Conservation (phyloP, 2,329 filamentous ascomycete genomes). For the Pestalotiopsis sp. region DNA sequence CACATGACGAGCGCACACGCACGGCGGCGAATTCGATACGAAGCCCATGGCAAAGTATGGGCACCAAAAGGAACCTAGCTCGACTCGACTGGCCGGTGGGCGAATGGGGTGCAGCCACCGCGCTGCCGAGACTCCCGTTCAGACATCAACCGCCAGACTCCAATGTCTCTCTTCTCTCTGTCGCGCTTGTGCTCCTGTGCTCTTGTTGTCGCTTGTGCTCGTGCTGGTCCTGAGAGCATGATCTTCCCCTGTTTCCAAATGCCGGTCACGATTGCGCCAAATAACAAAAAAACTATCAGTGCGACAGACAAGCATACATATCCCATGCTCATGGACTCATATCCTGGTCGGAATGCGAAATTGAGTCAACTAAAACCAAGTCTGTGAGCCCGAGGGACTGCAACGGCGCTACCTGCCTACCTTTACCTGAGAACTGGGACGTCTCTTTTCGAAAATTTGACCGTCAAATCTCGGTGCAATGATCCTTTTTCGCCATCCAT, state of each 20-base stretch:
- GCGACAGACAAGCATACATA: not conserved
- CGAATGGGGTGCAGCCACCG: not conserved
- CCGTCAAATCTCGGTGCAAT: constrained; percentile 7
- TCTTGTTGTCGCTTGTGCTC: not conserved
- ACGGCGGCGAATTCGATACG: not conserved
- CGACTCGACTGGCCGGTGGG: not conserved
- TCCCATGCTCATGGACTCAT: not conserved
- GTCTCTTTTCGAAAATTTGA: not conserved
- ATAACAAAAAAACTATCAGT: not conserved
- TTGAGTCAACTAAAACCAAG: not conserved
- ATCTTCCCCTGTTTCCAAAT: not conserved
- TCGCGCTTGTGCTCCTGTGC: not conserved
- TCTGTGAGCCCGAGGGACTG: not conserved
- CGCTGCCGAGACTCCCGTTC: not conserved
- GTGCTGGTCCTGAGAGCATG: not conserved
- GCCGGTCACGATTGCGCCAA: not conserved
- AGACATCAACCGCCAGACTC: no score
- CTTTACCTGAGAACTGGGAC: not conserved
- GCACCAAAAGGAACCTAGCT: not conserved
- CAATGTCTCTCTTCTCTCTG: not conserved
- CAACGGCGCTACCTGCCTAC: not conserved
- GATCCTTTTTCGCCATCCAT: not conserved
- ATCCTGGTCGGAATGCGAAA: not conserved
- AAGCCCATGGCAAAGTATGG: not conserved
- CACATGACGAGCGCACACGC: not conserved